Conservation (phyloP, 2,329 filamentous ascomycete genomes). For the Colletotrichum chrysophilum region DNA sequence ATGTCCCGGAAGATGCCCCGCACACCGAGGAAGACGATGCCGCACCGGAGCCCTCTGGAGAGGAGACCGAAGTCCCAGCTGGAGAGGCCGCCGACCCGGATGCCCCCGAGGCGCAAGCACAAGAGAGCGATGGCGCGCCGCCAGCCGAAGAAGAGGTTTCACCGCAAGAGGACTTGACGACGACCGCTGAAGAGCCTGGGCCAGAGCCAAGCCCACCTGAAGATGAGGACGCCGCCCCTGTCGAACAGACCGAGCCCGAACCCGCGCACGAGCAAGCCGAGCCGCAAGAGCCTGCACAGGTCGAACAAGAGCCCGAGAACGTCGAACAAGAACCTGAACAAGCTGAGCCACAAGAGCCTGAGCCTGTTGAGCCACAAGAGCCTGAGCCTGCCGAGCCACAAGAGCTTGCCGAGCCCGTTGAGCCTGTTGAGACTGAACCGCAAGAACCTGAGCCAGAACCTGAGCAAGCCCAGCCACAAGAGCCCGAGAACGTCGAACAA, state of each 20-base stretch:
- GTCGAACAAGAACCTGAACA: neutral
- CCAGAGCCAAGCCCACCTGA: neutral
- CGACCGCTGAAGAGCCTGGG: constrained; percentile 1
- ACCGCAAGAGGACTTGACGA: neutral
- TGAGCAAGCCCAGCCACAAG: constrained; percentile 1
- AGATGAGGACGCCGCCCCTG: neutral
- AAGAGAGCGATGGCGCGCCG: neutral
- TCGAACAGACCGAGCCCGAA: neutral
- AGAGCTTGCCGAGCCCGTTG: neutral
- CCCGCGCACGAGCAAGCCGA: constrained; percentile 2
- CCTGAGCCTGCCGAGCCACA: neutral
- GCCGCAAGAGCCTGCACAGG: neutral
- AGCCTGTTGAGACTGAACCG: neutral
- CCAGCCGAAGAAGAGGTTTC: neutral
- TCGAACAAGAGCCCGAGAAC: neutral
- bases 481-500: neutral
- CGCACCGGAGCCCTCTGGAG: neutral
- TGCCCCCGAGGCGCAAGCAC: neutral
- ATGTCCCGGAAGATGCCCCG: constrained; percentile 8
- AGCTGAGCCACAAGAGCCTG: neutral
- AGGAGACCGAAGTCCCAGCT: neutral
- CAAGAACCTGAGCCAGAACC: neutral
- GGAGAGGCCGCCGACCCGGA: neutral
- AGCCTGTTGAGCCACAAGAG: neutral
- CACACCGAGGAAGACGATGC: neutral